A percentile compares a stretch with the other conserved stretches of the same genome.
Conservation (phyloP, 768 basidiomycete genomes). For the Tylopilus sp. region DNA sequence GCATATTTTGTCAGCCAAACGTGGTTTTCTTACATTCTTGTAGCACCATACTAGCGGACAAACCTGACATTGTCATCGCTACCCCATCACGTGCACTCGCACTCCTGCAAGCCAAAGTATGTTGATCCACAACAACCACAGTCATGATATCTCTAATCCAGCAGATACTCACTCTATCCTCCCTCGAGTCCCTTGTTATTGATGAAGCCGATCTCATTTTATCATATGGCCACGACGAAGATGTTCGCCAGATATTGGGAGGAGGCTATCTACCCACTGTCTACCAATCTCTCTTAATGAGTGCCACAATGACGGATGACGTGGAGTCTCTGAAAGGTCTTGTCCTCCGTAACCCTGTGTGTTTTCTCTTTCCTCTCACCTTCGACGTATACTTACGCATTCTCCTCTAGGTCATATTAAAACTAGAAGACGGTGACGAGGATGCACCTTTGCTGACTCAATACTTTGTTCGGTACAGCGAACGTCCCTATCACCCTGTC, state of each 20-base stretch:
- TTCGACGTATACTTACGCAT: neutral
- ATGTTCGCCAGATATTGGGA: constrained; percentile 68
- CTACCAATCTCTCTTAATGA: constrained; percentile 93
- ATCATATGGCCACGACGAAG: constrained; percentile 94
- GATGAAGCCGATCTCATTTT: constrained; percentile 97
- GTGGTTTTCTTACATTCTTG: neutral
- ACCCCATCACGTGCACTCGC: constrained; percentile 72
- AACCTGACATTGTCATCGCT: constrained; percentile 75
- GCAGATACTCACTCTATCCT: constrained; percentile 60
- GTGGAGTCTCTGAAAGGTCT: constrained; percentile 90
- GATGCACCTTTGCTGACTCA: constrained; percentile 79
- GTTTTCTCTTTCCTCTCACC: constrained; percentile 25
- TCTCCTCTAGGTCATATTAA: constrained; percentile 67
- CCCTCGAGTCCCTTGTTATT: constrained; percentile 84
- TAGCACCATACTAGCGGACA: constrained; percentile 59
- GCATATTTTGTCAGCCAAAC: neutral
- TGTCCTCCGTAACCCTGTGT: constrained; percentile 79
- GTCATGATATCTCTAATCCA: constrained; percentile 1
- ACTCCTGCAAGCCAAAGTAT: constrained; percentile 67
- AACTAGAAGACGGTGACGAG: constrained; percentile 84
- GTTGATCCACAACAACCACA: constrained; percentile 4
- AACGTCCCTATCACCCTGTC: neutral
- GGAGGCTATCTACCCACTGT: constrained; percentile 74
- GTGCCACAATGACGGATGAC: constrained; percentile 96
- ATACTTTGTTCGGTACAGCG: constrained; percentile 69